Conservation (phyloP, 305 asterid species). For the Rubia occidens region DNA sequence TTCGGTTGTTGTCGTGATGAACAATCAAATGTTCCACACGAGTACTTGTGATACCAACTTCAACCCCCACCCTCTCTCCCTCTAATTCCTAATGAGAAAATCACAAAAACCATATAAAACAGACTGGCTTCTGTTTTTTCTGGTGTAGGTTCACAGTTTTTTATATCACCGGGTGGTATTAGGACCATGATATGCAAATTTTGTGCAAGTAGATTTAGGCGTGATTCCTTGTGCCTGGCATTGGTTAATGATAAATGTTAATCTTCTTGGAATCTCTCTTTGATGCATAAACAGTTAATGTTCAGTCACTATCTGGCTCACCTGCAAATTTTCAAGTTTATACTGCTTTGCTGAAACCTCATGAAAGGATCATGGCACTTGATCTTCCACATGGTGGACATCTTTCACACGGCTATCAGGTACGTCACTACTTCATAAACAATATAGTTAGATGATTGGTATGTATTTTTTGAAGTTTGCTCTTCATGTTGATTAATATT, state of each 20-base stretch:
- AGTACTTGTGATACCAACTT: background rate
- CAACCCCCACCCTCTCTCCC: background rate
- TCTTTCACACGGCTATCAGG: constrained; percentile 98
- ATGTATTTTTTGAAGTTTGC: background rate
- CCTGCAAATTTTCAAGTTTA: constrained; percentile 96
- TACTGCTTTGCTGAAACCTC: constrained; percentile 85
- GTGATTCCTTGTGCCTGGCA: background rate
- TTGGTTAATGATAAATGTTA: background rate
- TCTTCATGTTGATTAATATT: background rate
- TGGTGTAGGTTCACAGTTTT: background rate
- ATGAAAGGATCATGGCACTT: constrained; percentile 98
- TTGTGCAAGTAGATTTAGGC: background rate
- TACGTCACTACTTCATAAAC: constrained; percentile 25
- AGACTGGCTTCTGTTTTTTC: background rate
- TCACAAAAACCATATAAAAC: too few relatives aligned
- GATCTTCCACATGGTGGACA: constrained; percentile 99
- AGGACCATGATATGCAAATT: background rate
- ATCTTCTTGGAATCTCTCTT: constrained; percentile 5
- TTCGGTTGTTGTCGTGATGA: background rate
- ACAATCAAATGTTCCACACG: background rate
- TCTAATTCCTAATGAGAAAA: background rate
- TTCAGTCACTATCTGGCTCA: constrained; percentile 90
- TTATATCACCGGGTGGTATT: background rate
- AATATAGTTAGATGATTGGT: constrained; percentile 2
- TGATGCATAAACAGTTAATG: constrained; percentile 59